These are phyloP conservation scores for Medicago ruthenica DNA, from an alignment of 306 rosid species.

Conservation along the genomic window DNA sequence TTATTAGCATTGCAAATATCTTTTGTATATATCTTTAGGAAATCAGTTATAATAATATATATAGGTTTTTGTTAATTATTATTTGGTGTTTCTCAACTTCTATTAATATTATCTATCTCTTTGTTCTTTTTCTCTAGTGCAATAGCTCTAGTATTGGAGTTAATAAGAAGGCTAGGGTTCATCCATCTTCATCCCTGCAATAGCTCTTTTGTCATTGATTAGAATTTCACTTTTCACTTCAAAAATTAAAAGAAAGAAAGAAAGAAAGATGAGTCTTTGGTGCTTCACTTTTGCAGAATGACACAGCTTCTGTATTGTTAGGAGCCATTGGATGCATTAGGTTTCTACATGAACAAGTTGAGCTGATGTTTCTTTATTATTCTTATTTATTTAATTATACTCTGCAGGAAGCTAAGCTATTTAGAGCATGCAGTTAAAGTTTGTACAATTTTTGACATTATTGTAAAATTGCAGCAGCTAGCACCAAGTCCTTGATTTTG, in stretches of 20 bases:
- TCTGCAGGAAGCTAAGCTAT: background rate
- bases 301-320: slow-evolving; percentile 93
- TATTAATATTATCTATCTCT: slow-evolving; percentile 13
- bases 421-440: slow-evolving; percentile 62
- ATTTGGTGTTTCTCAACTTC: too few relatives aligned
- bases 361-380: slow-evolving; percentile 65
- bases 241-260: slow-evolving; percentile 48
- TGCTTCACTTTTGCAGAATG: slow-evolving; percentile 86
- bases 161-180: slow-evolving; percentile 80
- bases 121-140: slow-evolving; percentile 51
- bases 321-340: slow-evolving; percentile 84
- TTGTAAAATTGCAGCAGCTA: too few relatives aligned
- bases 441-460: slow-evolving; percentile 8
- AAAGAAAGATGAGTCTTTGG: slow-evolving; percentile 38
- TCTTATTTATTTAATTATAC: background rate
- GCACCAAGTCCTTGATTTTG: too few relatives aligned
- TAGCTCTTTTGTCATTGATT: slow-evolving; percentile 27
- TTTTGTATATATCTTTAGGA: too few relatives aligned
- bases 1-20: too few relatives aligned
- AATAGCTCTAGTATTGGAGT: slow-evolving; percentile 56
- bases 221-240: slow-evolving; percentile 36
- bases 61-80: too few relatives aligned
- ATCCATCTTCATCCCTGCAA: slow-evolving; percentile 67
- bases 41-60: too few relatives aligned
- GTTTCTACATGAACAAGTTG: slow-evolving; percentile 87